These are phyloP conservation scores for Populus pruinosa DNA, from an alignment of 345 rosid species.

Conservation along the genomic window DNA sequence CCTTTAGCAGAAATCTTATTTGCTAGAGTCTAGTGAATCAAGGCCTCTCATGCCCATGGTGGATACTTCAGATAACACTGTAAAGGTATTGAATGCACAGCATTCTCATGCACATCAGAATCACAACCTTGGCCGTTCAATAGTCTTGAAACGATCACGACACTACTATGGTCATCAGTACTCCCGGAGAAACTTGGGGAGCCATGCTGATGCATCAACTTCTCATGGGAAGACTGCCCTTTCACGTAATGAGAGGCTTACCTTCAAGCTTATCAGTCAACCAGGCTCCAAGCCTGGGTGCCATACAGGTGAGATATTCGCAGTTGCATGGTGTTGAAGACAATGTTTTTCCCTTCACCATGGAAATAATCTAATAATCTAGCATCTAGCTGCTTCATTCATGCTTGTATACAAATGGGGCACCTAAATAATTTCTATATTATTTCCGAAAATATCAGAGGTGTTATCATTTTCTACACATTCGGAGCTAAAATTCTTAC, in stretches of 20 bases:
- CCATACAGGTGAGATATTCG: conserved; percentile 31
- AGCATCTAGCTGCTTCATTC: not conserved
- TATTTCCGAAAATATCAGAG: not conserved
- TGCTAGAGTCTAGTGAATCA: conserved; percentile 28
- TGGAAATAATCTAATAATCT: not conserved
- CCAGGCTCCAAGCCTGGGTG: conserved; percentile 26
- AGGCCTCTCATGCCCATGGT: conserved; percentile 31
- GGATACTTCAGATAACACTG: conserved; percentile 31
- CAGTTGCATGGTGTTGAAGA: not conserved
- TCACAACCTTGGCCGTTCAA: conserved; percentile 40
- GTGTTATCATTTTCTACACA: not conserved
- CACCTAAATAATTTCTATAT: not conserved
- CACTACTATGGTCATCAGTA: conserved; percentile 54
- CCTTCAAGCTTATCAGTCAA: conserved; percentile 39
- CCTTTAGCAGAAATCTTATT: conserved; percentile 33
- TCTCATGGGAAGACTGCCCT: conserved; percentile 42
- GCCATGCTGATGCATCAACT: conserved; percentile 39
- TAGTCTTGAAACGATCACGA: conserved; percentile 57
- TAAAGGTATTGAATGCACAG: conserved; percentile 33
- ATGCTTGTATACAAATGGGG: not conserved
- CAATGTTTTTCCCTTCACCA: not conserved
- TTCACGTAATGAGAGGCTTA: conserved; percentile 32
- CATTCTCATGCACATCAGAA: conserved; percentile 36
- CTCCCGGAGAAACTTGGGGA: conserved; percentile 43
- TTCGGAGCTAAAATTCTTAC: not conserved